Evolutionary conservation across 1,284 basidiomycete genomes (phyloP), one percentile per base, ranked within the genome.

Genomic region (Coniophora puteana): DNA sequence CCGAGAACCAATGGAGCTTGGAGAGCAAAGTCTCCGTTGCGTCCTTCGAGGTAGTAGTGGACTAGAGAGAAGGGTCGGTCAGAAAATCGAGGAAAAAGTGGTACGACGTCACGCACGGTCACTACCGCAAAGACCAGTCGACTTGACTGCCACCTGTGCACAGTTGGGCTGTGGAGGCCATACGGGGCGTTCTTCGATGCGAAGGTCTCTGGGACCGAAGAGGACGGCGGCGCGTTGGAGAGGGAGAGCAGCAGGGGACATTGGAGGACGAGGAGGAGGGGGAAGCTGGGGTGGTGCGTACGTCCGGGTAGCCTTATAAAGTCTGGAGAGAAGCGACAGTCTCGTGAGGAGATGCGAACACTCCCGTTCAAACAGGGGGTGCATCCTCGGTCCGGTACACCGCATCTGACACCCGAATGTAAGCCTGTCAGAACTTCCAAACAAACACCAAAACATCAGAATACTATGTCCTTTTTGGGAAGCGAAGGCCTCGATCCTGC

Each of bases 41-140:
- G 80, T 21, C 87, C 91, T 57, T 93, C 85, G 20, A 72, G 62
- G 66, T 89, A 95, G 69, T 95, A 95, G 66, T 96, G 92, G 13
- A 93, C 85, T 93, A 58, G 32, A 8, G 38, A 39, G 20, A 21
- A 25, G 36, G 35, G 36, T 26, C 32, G 41, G 45, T 40, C 23
- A n/a, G n/a, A 30, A 40, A 45, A 25, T 39, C 29, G 26, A 30
- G 38, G 30, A 33, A 36, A 35, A 21, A 42, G 37, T 38, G 16
- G 12, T 23, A 26, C 22, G 22, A 12, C 33, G 29, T 32, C n/a
- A 68, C 86, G 59, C 56, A 93, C 89, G 65, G 64, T 95, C 93
- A 44, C 83, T 89, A 38, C 93, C 94, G 58, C 94, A 98, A 38
- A 97, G 78, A 38, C 93, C 94, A 10, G 93, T 97, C 29, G 89